Evolutionary conservation across 1,284 basidiomycete species (phyloP).

Genomic region (Ustilago esculenta): DNA sequence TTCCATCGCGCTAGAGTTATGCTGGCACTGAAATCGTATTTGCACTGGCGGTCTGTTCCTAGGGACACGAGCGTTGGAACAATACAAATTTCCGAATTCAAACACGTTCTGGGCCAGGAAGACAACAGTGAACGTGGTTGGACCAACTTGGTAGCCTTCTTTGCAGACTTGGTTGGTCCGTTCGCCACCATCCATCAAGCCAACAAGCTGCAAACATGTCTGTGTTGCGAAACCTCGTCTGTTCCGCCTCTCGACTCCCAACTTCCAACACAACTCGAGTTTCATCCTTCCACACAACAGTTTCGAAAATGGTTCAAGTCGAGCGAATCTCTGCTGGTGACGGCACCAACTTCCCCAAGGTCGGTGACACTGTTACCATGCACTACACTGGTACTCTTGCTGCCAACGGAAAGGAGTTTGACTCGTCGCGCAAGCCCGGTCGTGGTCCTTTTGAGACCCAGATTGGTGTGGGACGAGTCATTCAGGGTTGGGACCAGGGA

Average conservation of each 20-base stretch:
- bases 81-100: too few species aligned
- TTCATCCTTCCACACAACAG: background rate
- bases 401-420: constrained; percentile 57
- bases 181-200: constrained; percentile 14
- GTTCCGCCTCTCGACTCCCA: background rate
- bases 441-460: constrained; percentile 52
- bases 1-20: too few species aligned
- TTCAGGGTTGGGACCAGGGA: constrained; percentile 69
- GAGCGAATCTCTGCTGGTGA: constrained; percentile 65
- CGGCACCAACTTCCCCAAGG: constrained; percentile 65
- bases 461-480: constrained; percentile 67
- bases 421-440: constrained; percentile 67
- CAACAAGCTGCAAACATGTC: too few species aligned
- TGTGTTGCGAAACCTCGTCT: background rate
- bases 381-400: constrained; percentile 63
- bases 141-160: background rate
- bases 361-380: constrained; percentile 60
- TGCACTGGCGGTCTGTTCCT: too few species aligned
- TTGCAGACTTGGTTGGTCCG: constrained; percentile 14
- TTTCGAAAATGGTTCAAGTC: constrained; percentile 58
- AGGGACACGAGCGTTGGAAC: too few species aligned
- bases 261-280: background rate
- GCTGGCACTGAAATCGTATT: too few species aligned
- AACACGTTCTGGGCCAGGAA: too few species aligned
- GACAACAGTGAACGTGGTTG: too few species aligned